Base-by-base conservation (phyloP, 352 stramenopile species). In the Phytopythium oedochilum region DNA sequence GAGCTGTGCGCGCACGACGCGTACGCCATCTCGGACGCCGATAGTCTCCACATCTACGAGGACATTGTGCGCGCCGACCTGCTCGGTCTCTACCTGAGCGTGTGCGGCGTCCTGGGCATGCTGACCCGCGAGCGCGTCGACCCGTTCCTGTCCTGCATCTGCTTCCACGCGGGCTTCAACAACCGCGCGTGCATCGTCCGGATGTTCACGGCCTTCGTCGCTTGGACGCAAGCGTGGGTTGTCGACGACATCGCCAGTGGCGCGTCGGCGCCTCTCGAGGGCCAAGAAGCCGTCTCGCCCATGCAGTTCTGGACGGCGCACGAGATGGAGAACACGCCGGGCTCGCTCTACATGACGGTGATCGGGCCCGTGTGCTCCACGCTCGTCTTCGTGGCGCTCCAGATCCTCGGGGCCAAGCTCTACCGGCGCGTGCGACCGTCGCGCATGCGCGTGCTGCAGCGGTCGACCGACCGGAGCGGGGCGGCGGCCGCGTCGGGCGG, bases 21-120 rank as follows among this genome's bases (percentile, higher is more conserved):
- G 57, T 92, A 94, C 42, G 86, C 70, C 22, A 75, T 77, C 55
- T 91, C 82, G 34, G 78, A 86, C 39, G 87, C 60, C 32, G 53
- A 2, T 9, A 55, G 69, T 18, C 22, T 63, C 3, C 49, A 68
- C n/a, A 71, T 65, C 38, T 68, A 78, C 45, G 59, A 75, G 18
- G 53, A 63, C 6, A 43, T 81, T 15, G 53, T 61, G 12, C 49
- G 64, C 25, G 62, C 66, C 0, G 73, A 81, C 44, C 22, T 83
- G 11, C 15, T 83, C 2, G 57, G 63, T 0, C 10, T 80, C 6
- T 80, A 73, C 26, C 32, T 80, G 47, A 66, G 66, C 11, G 11
- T 61, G 2, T 58, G 60, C 4, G 55, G 53, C 2, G 12, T 68
- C 0, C 38, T 78, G 5, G 71, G 68, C 25, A 64, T 64, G 9